Evolutionary conservation across 108 stramenopile genomes (phyloP), one percentile per base, ranked within the genome.

Genomic region (Nannochloropsis salina): DNA sequence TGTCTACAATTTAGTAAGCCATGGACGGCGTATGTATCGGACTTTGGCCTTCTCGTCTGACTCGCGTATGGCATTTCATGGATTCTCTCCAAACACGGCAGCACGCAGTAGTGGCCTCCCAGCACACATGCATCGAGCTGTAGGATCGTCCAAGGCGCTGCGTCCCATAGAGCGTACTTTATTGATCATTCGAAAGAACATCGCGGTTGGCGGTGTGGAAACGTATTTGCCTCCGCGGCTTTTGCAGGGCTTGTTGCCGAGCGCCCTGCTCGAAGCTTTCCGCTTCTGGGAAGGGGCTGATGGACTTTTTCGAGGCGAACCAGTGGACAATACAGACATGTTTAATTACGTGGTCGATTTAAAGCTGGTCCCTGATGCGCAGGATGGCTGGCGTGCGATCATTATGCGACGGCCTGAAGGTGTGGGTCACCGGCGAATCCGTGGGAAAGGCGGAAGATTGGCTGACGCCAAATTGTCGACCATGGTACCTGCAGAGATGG

Each of bases 21-120:
- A 86, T 42, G 85, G 85, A 44, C 85, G 85, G 18, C 80, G 85
- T 22, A 82, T 86, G 18, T 82, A 86, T 43, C 85, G 85, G 15
- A n/a, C n/a, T 74, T 74, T 74, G 61, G n/a, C 61, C 15, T 74
- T 74, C n/a, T 74, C 61, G 20, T 74, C 61, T 74, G 61, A 74
- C n/a, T 74, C 61, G 0, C 61, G 61, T 74, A 2, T 74, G 61
- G 61, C 61, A 4, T 6, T 74, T n/a, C 2, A 74, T 74, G 61
- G 61, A 15, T 74, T 74, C n/a, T 15, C 61, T 1, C 61, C 61
- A n/a, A 74, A 74, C 61, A 74, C 61, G 15, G 61, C 61, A 15
- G 8, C 61, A 2, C 15, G 61, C 3, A 74, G n/a, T n/a, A 74
- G n/a, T n/a, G 61, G 61, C n/a, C 2, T 74, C 20, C 61, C 61